Conservation (phyloP, 345 rosid species). For the Hibiscus mutabilis region DNA sequence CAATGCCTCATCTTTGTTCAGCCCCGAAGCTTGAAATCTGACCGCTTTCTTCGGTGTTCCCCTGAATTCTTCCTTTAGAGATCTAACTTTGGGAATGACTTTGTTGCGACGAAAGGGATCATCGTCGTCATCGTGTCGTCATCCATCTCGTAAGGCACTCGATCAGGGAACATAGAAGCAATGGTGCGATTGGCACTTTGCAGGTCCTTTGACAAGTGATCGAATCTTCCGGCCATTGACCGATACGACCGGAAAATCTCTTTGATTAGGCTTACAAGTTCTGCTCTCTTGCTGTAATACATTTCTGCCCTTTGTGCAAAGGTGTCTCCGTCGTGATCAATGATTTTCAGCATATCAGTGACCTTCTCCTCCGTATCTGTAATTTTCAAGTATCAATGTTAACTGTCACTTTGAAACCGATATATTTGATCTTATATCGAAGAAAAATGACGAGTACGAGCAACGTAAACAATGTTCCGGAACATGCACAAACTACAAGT, state of each 20-base stretch:
- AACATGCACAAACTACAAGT: not conserved
- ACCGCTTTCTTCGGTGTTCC: constrained; percentile 28
- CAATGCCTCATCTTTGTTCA: constrained; percentile 49
- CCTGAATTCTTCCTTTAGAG: constrained; percentile 42
- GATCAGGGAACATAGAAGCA: constrained; percentile 67
- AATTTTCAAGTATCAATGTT: not conserved
- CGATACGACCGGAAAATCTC: constrained; percentile 58
- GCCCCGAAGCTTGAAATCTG: constrained; percentile 37
- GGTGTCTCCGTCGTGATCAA: constrained; percentile 65
- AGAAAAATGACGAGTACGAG: no score
- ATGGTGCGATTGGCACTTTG: constrained; percentile 77
- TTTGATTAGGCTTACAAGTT: constrained; percentile 55
- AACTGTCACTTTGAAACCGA: not conserved
- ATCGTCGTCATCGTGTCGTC: constrained; percentile 52
- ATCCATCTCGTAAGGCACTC: constrained; percentile 44
- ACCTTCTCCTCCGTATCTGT: constrained; percentile 82
- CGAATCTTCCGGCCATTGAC: constrained; percentile 65
- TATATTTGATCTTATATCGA: not conserved
- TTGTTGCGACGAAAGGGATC: constrained; percentile 12
- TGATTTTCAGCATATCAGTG: constrained; percentile 39
- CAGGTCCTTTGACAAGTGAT: constrained; percentile 56
- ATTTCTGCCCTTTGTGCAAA: constrained; percentile 70
- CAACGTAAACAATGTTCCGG: no score
- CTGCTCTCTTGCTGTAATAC: constrained; percentile 69
- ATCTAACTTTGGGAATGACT: constrained; percentile 40